phyloP scores from a whole-genome alignment of 345 rosid genomes.

The Linum lewisii region DNA sequence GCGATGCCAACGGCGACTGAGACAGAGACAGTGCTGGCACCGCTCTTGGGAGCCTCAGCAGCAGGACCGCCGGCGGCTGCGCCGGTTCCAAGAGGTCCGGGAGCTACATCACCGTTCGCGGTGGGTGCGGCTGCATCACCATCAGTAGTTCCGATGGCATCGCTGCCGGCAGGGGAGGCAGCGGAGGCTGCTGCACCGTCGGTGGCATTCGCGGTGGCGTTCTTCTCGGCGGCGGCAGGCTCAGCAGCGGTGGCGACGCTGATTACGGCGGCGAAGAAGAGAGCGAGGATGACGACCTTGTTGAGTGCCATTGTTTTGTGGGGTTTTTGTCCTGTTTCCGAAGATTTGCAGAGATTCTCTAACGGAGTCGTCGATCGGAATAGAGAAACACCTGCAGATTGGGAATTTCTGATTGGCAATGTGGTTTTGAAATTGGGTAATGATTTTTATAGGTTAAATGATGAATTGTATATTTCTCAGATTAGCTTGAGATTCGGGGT shows the following conservation, averaged over 20 bases:
- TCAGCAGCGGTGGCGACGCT: conserved; percentile 20
- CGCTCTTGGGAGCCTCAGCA: conserved; percentile 3
- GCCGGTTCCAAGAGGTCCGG: not conserved
- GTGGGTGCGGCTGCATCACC: not conserved
- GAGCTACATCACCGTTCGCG: not conserved
- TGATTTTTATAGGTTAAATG: conserved; percentile 1
- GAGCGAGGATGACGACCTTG: conserved; percentile 16
- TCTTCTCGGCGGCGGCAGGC: conserved; percentile 1
- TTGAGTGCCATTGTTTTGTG: conserved; percentile 19
- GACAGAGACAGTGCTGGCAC: not conserved
- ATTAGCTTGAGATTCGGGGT: too few relatives aligned
- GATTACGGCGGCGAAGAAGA: conserved; percentile 16
- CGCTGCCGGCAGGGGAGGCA: not conserved
- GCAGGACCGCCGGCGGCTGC: not conserved
- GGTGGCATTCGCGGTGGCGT: not conserved
- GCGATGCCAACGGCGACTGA: not conserved
- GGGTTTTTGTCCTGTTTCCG: not conserved
- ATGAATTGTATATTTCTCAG: not conserved
- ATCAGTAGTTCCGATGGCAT: not conserved
- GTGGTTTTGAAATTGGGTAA: conserved; percentile 7
- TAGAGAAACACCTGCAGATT: conserved; percentile 20
- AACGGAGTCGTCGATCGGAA: not conserved
- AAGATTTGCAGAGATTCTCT: conserved; percentile 17
- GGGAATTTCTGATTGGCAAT: not conserved
- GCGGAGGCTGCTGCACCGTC: not conserved